Evolutionary conservation across 1,139 yeast genomes (phyloP), one percentile per base, ranked within the genome.

Genomic region (Martiniozyma asiatica): DNA sequence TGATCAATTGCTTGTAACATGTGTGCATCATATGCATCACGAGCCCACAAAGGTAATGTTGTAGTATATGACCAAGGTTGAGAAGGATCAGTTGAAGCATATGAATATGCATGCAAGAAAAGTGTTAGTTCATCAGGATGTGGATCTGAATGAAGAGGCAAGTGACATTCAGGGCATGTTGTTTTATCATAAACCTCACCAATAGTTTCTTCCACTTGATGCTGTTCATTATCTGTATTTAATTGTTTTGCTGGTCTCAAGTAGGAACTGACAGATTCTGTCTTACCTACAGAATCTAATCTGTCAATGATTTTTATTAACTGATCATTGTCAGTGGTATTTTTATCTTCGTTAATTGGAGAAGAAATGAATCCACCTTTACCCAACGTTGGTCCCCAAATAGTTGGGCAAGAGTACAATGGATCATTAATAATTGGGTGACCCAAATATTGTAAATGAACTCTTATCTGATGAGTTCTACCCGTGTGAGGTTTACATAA

Each of bases 341-440:
- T n/a, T n/a, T n/a, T n/a, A n/a, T n/a, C n/a, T n/a, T n/a, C n/a
- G n/a, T n/a, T n/a, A n/a, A n/a, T n/a, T n/a, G n/a, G n/a, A n/a
- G n/a, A n/a, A n/a, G n/a, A n/a, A n/a, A n/a, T n/a, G n/a, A n/a
- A n/a, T 11, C 73, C 72, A 27, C 63, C 58, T 37, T 59, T 62
- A 7, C 82, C 89, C 28, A 74, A 56, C 1, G 52, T 47, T 0
- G 59, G 56, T 0, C 93, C 94, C 94, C 95, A 85, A 1, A 80
- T 73, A 14, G 54, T 53, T 14, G 65, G 65, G 35, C 76, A 75
- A 2, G 76, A 61, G 42, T 89, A 89, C 1, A 89, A 66, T 0
- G 97, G 97, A 52, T 89, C 98, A 51, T 89, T 89, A 18, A 94
- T 94, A 31, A 89, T 89, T 1, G 98, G 95, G 44, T 70, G 71